Base-by-base conservation (phyloP, 1,284 basidiomycete species). In the Phylloboletellus chloephorus region DNA sequence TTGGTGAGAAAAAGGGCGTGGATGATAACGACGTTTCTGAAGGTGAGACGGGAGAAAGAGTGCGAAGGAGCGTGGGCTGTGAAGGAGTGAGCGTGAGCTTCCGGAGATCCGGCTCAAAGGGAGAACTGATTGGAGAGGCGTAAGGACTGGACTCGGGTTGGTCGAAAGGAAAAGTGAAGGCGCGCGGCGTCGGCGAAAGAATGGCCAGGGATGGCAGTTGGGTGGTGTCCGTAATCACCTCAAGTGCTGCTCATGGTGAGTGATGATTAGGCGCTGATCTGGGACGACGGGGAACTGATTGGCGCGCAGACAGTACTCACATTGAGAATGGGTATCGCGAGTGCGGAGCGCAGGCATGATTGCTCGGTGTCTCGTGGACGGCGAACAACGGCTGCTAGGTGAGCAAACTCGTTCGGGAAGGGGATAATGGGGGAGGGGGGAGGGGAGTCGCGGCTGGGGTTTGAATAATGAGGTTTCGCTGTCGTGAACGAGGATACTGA, bases 311-410 rank as follows among this genome's bases (percentile, higher is more conserved):
- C 37, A 21, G 20, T 32, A 46, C 80, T 70, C 52, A 82, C 81
- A 69, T 68, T 73, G 73, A 60, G 71, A 64, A 52, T 68, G 71
- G 68, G 71, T 76, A 69, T 83, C 79, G 71, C 78, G 79, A 62
- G 79, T 82, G 68, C 82, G 80, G 58, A 76, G 69, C 41, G 79
- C 80, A 63, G 81, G 82, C 81, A 84, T 84, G 71, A 72, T 75
- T 67, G 68, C 67, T 68, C 63, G 59, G 26, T 39, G 44, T 48
- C 44, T 47, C 31, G 40, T 25, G 42, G 53, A 60, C 43, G 42
- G 17, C 17, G 52, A 53, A 57, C 55, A 53, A 54, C 39, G 30
- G 31, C 58, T 61, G 61, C 61, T 34, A 39, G 56, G 54, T 48
- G 58, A 58, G 60, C 61, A 55, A 50, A 52, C 60, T 48, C 58